These are phyloP conservation scores for Myrmaecium sp. DNA, from an alignment of 2,329 filamentous ascomycete genomes.

Conservation along the genomic window DNA sequence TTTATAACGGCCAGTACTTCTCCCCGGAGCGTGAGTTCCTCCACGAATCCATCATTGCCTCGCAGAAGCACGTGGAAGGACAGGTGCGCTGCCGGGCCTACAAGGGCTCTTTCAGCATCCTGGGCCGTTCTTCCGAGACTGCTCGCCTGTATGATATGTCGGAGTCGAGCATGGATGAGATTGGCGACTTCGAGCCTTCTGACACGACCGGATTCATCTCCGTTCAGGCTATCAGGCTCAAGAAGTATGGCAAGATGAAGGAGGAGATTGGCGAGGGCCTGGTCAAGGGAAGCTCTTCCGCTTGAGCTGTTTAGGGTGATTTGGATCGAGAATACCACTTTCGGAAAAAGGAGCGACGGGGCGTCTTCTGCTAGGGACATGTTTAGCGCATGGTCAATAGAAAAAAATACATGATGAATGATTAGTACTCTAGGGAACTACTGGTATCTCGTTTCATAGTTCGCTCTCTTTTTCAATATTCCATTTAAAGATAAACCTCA, in stretches of 20 bases:
- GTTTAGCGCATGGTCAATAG: too few relatives aligned
- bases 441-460: too few relatives aligned
- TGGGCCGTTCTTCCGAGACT: constrained; percentile 43
- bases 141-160: constrained; percentile 53
- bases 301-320: too few relatives aligned
- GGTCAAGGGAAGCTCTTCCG: too few relatives aligned
- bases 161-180: constrained; percentile 53
- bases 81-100: constrained; percentile 45
- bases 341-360: too few relatives aligned
- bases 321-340: too few relatives aligned
- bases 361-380: too few relatives aligned
- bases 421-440: too few relatives aligned
- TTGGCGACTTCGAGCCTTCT: constrained; percentile 48
- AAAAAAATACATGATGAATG: too few relatives aligned
- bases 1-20: constrained; percentile 51
- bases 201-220: constrained; percentile 54
- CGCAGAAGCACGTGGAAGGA: constrained; percentile 23
- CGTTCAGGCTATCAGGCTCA: constrained; percentile 43
- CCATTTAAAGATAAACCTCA: too few relatives aligned
- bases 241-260: constrained; percentile 6
- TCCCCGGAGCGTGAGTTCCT: constrained; percentile 55
- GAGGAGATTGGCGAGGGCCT: constrained; percentile 5
- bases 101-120: constrained; percentile 47
- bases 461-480: too few relatives aligned
- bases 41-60: constrained; percentile 36